phyloP scores from a whole-genome alignment of 306 rosid genomes.

The Vigna radiata region DNA sequence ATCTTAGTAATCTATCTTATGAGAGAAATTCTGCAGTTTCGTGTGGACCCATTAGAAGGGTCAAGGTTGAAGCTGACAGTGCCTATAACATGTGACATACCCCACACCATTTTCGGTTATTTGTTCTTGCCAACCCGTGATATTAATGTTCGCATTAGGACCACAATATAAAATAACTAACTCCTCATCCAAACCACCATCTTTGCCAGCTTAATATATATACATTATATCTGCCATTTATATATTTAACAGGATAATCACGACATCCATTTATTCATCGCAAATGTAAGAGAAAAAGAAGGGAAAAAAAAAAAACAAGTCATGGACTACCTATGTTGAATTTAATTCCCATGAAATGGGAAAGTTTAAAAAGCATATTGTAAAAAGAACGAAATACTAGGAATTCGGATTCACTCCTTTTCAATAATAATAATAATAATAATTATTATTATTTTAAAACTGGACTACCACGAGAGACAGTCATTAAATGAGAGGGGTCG shows the following conservation, averaged over 20 bases:
- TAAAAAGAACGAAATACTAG: too few relatives aligned
- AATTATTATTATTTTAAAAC: too few relatives aligned
- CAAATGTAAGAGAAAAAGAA: not conserved
- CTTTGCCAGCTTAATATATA: conserved; percentile 32
- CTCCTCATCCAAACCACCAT: conserved; percentile 42
- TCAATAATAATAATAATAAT: too few relatives aligned
- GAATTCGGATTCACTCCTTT: too few relatives aligned
- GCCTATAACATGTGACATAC: conserved; percentile 52
- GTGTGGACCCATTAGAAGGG: conserved; percentile 47
- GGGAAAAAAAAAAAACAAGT: not conserved
- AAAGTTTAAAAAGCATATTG: not conserved
- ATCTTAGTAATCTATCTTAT: conserved; percentile 39
- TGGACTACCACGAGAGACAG: too few relatives aligned
- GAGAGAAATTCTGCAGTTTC: conserved; percentile 40
- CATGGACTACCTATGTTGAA: not conserved
- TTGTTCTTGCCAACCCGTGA: conserved; percentile 57
- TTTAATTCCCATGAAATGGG: not conserved
- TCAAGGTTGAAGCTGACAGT: conserved; percentile 48
- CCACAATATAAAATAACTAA: conserved; percentile 53
- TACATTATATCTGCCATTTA: not conserved
- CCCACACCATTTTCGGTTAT: conserved; percentile 58
- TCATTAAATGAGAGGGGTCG: too few relatives aligned
- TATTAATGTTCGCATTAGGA: conserved; percentile 56
- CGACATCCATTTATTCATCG: not conserved
- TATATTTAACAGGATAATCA: conserved; percentile 10